Evolutionary conservation across 148 eudicot genomes (phyloP), one percentile per base, ranked within the genome.

Genomic region (Vaccinium vitisidaea): DNA sequence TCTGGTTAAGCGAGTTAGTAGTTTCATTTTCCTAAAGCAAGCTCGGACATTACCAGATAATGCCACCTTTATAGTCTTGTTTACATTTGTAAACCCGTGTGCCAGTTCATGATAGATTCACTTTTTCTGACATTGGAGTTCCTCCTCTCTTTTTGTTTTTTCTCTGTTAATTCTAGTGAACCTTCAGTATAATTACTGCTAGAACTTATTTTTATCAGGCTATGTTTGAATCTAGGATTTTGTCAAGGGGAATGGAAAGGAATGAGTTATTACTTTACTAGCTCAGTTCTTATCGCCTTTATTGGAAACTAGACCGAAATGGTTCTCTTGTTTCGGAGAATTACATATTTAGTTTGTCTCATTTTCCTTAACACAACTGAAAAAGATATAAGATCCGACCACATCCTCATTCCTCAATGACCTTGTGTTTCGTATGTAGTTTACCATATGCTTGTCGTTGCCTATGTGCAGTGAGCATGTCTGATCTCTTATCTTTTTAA

Each of bases 21-120:
- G 2, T 8, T 48, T 19, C 56, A 23, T 49, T 77, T 77, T 77
- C 58, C 58, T 10, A 8, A 46, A 75, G 76, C n/a, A 8, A 18
- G 80, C 27, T 27, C 16, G 16, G 80, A 77, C 36, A 77, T 77
- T 21, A 79, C 69, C 71, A 36, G 82, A 79, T 30, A 79, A 54
- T 58, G 82, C 39, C 58, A 78, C 36, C 81, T 78, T 53, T 53
- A 27, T 43, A 23, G 27, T 50, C 19, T 59, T 80, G 46, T 56
- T 80, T 32, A 58, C 53, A 75, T 6, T 1, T 46, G 52, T 16
- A 19, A 39, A 39, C 2, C 77, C 4, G 16, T 9, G 6, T 59
- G 67, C 25, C 25, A 59, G 67, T 77, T 9, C 13, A 21, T 76
- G 14, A 76, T 76, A 56, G 18, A 43, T 77, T 48, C 14, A 49